These are phyloP conservation scores for Metschnikowia kunwiensis DNA, from an alignment of 805 yeast species.

Conservation along the genomic window DNA sequence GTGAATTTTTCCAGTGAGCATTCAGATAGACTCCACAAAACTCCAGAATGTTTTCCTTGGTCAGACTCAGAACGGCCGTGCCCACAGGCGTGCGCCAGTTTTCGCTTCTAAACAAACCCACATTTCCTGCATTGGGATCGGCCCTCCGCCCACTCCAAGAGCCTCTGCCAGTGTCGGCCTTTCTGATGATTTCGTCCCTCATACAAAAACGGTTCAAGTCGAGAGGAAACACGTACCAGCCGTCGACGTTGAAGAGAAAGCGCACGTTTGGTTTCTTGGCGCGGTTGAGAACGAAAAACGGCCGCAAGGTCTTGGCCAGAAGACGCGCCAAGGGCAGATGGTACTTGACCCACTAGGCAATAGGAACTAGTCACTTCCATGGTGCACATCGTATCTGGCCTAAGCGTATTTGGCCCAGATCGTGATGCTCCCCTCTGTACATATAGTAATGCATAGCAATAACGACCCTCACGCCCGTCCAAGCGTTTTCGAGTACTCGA, in stretches of 20 bases:
- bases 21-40: background rate
- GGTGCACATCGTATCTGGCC: no score
- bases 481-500: constrained; percentile 47
- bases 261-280: constrained; percentile 88
- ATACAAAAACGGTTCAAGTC: constrained; percentile 71
- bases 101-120: constrained; percentile 14
- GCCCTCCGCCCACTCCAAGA: constrained; percentile 5
- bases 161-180: constrained; percentile 13
- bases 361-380: no score
- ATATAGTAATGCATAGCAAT: constrained; percentile 6
- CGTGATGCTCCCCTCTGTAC: constrained; percentile 7
- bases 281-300: constrained; percentile 68
- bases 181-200: constrained; percentile 32
- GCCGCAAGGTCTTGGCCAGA: constrained; percentile 73
- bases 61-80: background rate
- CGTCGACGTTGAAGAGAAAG: constrained; percentile 85
- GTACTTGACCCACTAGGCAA: constrained; percentile 71
- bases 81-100: constrained; percentile 9
- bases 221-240: constrained; percentile 94
- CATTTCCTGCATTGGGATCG: constrained; percentile 1
- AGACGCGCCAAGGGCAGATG: constrained; percentile 90
- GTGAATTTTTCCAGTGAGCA: no score
- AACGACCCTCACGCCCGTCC: constrained; percentile 35
- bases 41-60: constrained; percentile 5
- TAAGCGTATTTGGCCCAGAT: no score